Evolutionary conservation across 192 early-diverging fungal species (phyloP), one percentile per base, ranked within the genome.

Genomic region (Backusella tarrabulga): DNA sequence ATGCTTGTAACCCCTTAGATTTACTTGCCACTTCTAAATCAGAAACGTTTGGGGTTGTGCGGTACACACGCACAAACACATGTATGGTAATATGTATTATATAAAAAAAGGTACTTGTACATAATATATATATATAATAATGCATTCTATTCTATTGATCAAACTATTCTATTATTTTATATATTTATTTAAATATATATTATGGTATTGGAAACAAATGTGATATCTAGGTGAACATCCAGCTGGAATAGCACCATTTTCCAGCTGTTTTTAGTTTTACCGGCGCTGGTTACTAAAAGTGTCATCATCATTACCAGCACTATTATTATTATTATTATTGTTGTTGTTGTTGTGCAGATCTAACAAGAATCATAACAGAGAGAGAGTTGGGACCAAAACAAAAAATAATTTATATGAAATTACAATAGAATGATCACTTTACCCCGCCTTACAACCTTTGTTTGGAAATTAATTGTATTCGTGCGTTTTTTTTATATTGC

Each of bases 1-100:
- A 63, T 63, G 56, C 23, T 63, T 26, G 23, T 60, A 63, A 50
- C 46, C 46, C 23, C 23, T 26, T 29, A 26, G 12, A n/a, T 63
- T 63, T n/a, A 63, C 56, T 63, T 63, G 56, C 56, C 56, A 63
- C 56, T 63, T 14, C 56, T 63, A 70, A 36, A 21, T 70, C 38
- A 38, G 68, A 70, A 70, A 70, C 68, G 68, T 23, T 41, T 70
- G 68, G 68, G 68, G 68, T 70, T 41, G 34, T 70, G 67, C 67
- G 38, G 19, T 70, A 70, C 68, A 70, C 68, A 70, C 68, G 68
- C 11, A 70, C 56, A 63, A 35, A 70, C 34, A 70, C 36, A 70
- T 40, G 68, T 60, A 60, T 60, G 56, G 56, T 60, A 60, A 50
- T 60, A 60, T 60, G 12, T 60, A 26, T 60, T 26, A 14, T 60